Base-by-base conservation (phyloP, 148 eudicot genomes). In the Oxyria digyna region DNA sequence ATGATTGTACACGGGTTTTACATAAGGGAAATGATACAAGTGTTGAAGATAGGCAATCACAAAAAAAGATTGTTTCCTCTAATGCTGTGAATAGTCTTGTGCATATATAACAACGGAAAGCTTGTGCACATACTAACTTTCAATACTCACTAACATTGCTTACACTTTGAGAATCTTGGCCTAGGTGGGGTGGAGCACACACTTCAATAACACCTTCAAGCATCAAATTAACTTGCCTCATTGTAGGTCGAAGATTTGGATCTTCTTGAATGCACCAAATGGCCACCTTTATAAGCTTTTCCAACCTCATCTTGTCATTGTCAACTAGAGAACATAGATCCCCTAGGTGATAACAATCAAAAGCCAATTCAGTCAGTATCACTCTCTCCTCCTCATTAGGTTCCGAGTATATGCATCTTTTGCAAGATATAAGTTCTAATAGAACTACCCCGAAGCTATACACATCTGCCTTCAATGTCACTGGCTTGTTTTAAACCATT, bases 191-290 rank as follows among this genome's bases (percentile, higher is more conserved):
- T 5, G 67, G 67, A 37, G 67, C 17, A 31, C n/a, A 14, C 3
- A 63, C 67, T 1, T 63, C 42, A 32, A 63, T 8, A 63, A 63
- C 81, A 27, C 88, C 91, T 70, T 92, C 96, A 7, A 92, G 83
- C 89, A 89, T 89, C 26, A 87, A 87, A 3, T 85, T 89, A 27
- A 89, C 96, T 23, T 73, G 68, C 24, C 76, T 72, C 96, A 92
- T 92, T 10, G 77, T 84, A 23, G 98, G 98, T 84, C 98, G 70
- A 4, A 81, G 75, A 67, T 77, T 80, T 6, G 87, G 73, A 70
- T 80, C 79, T 75, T 92, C 96, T 72, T 92, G 98, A 69, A 89
- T 84, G 62, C 96, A 92, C 96, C 94, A 89, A 48, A 92, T 46
- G 0, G 94, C 96, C 1, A 87, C 81, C 41, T 73, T 82, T 79